Evolutionary conservation across 116 monocot species (phyloP).

Genomic region (Cymodocea nodosa): DNA sequence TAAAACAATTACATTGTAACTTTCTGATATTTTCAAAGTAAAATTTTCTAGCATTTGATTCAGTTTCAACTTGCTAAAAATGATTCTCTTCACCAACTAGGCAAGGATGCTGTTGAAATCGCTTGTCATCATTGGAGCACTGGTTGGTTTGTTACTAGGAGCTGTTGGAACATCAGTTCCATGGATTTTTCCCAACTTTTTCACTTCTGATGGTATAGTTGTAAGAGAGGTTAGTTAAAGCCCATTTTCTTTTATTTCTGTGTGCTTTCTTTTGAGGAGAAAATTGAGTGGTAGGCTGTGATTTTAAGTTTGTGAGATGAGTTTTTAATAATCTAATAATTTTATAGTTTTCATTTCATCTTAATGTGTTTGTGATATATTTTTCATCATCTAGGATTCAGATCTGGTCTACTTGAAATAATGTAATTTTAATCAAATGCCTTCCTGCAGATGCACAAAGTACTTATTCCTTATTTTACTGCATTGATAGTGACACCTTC

Average conservation of each 20-base stretch:
- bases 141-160: conserved; percentile 64
- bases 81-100: conserved; percentile 16
- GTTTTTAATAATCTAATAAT: too few relatives aligned
- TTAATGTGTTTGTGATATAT: too few relatives aligned
- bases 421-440: not conserved
- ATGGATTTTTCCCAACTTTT: conserved; percentile 58
- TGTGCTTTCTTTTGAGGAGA: not conserved
- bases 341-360: too few relatives aligned
- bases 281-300: not conserved
- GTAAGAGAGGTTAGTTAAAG: conserved; percentile 45
- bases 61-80: not conserved
- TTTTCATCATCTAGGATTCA: not conserved
- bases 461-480: conserved; percentile 70
- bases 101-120: conserved; percentile 81
- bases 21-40: too few relatives aligned
- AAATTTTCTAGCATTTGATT: too few relatives aligned
- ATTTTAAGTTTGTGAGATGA: too few relatives aligned
- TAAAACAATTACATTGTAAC: too few relatives aligned
- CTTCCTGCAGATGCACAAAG: conserved; percentile 72
- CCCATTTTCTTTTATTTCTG: not conserved
- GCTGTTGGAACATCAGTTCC: conserved; percentile 61
- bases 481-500: conserved; percentile 73
- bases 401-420: not conserved
- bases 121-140: conserved; percentile 78
- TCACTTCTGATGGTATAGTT: conserved; percentile 53